Conservation (phyloP, 2,329 filamentous ascomycete genomes). For the Cordyceps javanica region DNA sequence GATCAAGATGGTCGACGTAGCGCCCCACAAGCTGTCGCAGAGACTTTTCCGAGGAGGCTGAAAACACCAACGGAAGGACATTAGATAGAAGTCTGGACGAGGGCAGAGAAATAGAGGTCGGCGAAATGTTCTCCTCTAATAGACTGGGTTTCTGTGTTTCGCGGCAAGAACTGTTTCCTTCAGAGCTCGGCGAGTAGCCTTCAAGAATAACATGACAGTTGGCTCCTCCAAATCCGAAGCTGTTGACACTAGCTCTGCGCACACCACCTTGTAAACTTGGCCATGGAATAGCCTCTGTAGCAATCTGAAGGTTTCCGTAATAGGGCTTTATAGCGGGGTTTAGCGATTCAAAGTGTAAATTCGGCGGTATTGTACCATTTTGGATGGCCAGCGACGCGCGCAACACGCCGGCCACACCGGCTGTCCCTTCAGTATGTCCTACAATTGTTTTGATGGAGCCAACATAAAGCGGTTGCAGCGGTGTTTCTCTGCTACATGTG, state of each 20-base stretch:
- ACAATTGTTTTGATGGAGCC: conserved; percentile 23
- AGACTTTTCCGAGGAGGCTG: conserved; percentile 12
- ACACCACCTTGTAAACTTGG: conserved; percentile 7
- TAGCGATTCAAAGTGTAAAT: conserved; percentile 18
- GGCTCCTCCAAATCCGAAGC: conserved; percentile 23
- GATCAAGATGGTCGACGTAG: not conserved
- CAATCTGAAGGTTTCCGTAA: conserved; percentile 16
- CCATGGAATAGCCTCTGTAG: conserved; percentile 14
- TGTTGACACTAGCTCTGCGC: conserved; percentile 18
- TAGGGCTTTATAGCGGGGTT: conserved; percentile 20
- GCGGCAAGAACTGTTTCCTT: not conserved
- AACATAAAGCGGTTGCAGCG: conserved; percentile 14
- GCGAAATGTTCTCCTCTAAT: not conserved
- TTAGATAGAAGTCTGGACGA: not conserved
- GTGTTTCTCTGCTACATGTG: not conserved
- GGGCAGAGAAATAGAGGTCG: not conserved
- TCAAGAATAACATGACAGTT: conserved; percentile 22
- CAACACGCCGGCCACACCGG: conserved; percentile 23
- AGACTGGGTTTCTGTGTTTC: not conserved
- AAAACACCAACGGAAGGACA: conserved; percentile 18
- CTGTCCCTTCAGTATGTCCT: conserved; percentile 23
- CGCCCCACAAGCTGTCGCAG: not conserved
- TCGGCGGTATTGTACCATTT: conserved; percentile 18
- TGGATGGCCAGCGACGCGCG: conserved; percentile 20
- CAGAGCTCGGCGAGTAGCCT: not conserved